These are phyloP conservation scores for Neurospora sp. DNA, from an alignment of 495 filamentous ascomycete species.

Conservation along the genomic window DNA sequence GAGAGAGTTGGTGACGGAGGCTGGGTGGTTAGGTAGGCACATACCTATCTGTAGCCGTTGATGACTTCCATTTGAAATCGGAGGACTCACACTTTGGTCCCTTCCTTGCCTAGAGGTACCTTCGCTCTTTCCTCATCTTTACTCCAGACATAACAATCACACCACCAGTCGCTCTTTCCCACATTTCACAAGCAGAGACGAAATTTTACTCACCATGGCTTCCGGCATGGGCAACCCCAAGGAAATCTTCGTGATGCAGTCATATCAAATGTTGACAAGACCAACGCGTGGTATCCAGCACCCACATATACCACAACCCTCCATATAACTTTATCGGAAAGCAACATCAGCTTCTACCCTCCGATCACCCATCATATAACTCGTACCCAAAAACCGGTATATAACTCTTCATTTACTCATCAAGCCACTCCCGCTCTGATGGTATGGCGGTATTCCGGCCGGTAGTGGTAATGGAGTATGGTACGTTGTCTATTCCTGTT, in stretches of 20 bases:
- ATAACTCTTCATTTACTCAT: not conserved
- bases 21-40: not conserved
- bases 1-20: not conserved
- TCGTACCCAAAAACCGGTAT: not conserved
- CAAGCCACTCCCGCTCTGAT: not conserved
- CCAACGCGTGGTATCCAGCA: not conserved
- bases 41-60: not conserved
- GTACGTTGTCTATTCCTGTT: not conserved
- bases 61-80: not conserved
- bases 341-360: not conserved
- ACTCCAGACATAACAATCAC: not conserved
- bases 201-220: not conserved
- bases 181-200: not conserved
- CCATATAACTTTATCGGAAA: not conserved
- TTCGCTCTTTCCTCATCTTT: not conserved
- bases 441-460: not conserved
- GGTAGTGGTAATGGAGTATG: not conserved
- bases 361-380: not conserved
- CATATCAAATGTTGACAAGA: not conserved
- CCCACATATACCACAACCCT: not conserved
- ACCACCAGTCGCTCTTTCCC: not conserved
- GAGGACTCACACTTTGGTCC: not conserved
- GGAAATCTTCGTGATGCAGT: not conserved
- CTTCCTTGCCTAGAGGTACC: not conserved
- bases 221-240: not conserved